Conservation (phyloP, 1,284 basidiomycete species). For the Ceratobasidium sp. region DNA sequence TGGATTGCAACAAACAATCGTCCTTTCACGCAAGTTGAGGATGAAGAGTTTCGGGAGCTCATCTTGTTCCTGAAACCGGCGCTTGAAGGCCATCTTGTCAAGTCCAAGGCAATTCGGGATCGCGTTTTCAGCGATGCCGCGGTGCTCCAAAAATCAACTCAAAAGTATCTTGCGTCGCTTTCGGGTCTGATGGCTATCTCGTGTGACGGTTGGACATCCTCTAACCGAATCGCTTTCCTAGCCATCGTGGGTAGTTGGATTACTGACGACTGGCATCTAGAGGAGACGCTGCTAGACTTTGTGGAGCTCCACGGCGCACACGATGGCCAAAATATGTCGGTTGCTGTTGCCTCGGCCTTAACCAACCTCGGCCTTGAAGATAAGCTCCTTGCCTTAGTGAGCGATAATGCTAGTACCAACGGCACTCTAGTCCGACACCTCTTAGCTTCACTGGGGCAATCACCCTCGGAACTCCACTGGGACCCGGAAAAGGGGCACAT, state of each 20-base stretch:
- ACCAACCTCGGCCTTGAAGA: not conserved
- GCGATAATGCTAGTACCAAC: slow-evolving; percentile 18
- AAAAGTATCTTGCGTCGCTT: too few species aligned
- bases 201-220: slow-evolving; percentile 43
- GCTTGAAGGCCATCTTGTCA: not conserved
- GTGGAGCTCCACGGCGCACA: slow-evolving; percentile 42
- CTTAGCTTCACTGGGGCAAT: not conserved
- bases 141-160: too few species aligned
- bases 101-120: not conserved
- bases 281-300: slow-evolving; percentile 41
- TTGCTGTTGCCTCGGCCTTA: slow-evolving; percentile 10
- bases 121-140: not conserved
- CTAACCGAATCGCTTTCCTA: slow-evolving; percentile 41
- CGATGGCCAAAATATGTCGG: slow-evolving; percentile 41
- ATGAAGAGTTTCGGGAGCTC: slow-evolving; percentile 3
- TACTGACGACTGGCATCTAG: slow-evolving; percentile 30
- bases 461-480: not conserved
- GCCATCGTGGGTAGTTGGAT: slow-evolving; percentile 44
- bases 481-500: slow-evolving; percentile 2
- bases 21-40: slow-evolving; percentile 36
- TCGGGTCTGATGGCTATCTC: slow-evolving; percentile 41
- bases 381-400: not conserved
- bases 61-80: not conserved
- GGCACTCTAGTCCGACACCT: slow-evolving; percentile 11
- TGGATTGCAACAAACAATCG: slow-evolving; percentile 24